These are phyloP conservation scores for Effrenium voratum DNA, from an alignment of 73 alveolate genomes.

Conservation along the genomic window DNA sequence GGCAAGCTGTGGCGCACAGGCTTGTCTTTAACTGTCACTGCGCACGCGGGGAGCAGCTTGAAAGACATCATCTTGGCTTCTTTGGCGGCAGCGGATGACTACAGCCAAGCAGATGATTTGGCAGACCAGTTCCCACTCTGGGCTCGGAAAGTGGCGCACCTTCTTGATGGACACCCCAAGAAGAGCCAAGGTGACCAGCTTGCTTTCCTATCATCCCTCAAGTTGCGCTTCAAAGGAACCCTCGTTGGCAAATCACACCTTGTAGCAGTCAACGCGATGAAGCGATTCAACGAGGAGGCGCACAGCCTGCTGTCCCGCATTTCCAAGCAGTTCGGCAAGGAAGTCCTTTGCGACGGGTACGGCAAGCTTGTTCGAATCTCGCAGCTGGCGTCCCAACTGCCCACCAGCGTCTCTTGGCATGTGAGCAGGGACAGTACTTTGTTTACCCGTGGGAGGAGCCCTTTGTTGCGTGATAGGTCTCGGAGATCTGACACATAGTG, in stretches of 20 bases:
- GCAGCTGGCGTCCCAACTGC: background rate
- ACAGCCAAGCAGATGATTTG: background rate
- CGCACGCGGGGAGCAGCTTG: background rate
- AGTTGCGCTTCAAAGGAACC: background rate
- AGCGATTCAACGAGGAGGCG: background rate
- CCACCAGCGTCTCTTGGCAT: background rate
- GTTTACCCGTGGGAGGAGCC: background rate
- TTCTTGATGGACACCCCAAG: background rate
- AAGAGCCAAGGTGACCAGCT: background rate
- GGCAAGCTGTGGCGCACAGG: background rate
- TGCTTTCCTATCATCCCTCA: background rate
- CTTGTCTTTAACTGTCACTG: background rate
- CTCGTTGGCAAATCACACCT: background rate
- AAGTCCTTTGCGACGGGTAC: background rate
- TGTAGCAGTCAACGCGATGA: background rate
- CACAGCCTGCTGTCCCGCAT: background rate
- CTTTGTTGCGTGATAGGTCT: background rate
- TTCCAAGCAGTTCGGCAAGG: conserved; percentile 1
- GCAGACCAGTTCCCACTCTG: background rate
- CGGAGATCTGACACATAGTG: background rate
- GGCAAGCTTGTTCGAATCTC: background rate
- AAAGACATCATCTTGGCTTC: background rate
- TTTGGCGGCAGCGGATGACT: background rate
- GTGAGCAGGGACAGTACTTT: background rate
- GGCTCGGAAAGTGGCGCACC: background rate